Evolutionary conservation across 768 basidiomycete genomes (phyloP).

Genomic region (Trametes sanguinea): DNA sequence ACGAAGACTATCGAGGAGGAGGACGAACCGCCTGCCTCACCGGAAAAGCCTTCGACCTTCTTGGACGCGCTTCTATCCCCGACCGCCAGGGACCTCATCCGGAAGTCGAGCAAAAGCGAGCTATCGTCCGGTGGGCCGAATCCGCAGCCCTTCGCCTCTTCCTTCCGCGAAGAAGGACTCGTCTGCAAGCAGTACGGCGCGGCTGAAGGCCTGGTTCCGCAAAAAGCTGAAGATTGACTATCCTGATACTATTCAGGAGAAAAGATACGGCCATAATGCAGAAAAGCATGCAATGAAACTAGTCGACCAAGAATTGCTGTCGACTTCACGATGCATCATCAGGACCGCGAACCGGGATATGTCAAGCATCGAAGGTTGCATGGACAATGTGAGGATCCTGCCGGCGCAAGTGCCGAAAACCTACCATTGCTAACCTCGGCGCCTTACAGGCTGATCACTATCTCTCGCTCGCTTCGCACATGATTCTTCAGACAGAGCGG

Average conservation of each 20-base stretch:
- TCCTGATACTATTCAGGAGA: conserved; percentile 13
- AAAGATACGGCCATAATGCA: not conserved
- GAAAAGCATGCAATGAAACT: not conserved
- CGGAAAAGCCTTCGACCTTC: conserved; percentile 12
- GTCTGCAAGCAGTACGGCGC: conserved; percentile 43
- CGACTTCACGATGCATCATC: conserved; percentile 37
- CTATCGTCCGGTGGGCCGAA: conserved; percentile 11
- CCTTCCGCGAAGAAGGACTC: conserved; percentile 19
- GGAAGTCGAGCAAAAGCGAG: conserved; percentile 21
- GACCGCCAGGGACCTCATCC: conserved; percentile 10
- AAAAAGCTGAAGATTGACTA: conserved; percentile 46
- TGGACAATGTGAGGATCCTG: conserved; percentile 49
- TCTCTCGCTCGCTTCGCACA: conserved; percentile 53
- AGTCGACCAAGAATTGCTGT: not conserved
- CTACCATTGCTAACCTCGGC: not conserved
- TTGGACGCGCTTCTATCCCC: conserved; percentile 23
- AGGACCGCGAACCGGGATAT: conserved; percentile 59
- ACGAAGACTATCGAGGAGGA: conserved; percentile 20
- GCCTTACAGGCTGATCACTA: conserved; percentile 54
- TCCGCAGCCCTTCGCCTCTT: conserved; percentile 15
- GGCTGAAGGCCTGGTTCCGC: conserved; percentile 64
- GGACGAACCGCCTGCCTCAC: conserved; percentile 1
- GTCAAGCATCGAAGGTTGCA: conserved; percentile 51
- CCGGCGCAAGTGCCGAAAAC: not conserved
- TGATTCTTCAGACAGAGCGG: conserved; percentile 58